Evolutionary conservation across 2,329 filamentous ascomycete species (phyloP).

Genomic region (Cladorrhinum sp.): DNA sequence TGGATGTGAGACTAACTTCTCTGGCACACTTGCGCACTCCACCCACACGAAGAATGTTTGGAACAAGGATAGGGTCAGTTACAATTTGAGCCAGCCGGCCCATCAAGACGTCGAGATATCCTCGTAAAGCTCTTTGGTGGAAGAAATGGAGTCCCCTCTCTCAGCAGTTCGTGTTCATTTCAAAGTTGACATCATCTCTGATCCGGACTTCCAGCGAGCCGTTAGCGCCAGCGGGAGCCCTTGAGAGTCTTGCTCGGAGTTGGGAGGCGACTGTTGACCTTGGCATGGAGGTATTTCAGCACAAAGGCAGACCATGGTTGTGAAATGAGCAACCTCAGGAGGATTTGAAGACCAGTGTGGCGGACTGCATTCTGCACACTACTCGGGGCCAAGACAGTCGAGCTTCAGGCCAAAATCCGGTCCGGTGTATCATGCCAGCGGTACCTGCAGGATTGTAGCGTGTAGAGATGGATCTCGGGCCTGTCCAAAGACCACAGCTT

Average conservation of each 20-base stretch:
- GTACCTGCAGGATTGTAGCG: too few species aligned
- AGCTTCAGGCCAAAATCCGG: too few species aligned
- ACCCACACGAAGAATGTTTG: constrained; percentile 9
- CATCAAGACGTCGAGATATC: constrained; percentile 4
- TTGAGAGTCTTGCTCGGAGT: not conserved
- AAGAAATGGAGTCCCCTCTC: not conserved
- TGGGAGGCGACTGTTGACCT: not conserved
- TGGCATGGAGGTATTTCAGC: not conserved
- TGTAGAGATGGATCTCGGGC: too few species aligned
- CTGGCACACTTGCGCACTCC: constrained; percentile 1
- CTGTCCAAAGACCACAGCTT: not conserved
- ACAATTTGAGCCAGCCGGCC: not conserved
- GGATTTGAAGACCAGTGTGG: not conserved
- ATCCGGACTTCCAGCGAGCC: too few species aligned
- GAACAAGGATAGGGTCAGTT: constrained; percentile 2
- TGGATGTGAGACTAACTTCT: not conserved
- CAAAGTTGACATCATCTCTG: not conserved
- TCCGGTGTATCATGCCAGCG: too few species aligned
- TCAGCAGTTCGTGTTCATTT: not conserved
- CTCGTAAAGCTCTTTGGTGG: not conserved
- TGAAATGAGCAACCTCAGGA: not conserved
- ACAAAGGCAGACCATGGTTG: not conserved
- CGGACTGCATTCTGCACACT: not conserved
- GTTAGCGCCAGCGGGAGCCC: not conserved
- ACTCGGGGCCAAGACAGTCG: too few species aligned